A percentile compares a stretch with the other conserved stretches of the same genome.
Conservation (phyloP, 2,329 filamentous ascomycete genomes). For the Tricladium varicosporioides region DNA sequence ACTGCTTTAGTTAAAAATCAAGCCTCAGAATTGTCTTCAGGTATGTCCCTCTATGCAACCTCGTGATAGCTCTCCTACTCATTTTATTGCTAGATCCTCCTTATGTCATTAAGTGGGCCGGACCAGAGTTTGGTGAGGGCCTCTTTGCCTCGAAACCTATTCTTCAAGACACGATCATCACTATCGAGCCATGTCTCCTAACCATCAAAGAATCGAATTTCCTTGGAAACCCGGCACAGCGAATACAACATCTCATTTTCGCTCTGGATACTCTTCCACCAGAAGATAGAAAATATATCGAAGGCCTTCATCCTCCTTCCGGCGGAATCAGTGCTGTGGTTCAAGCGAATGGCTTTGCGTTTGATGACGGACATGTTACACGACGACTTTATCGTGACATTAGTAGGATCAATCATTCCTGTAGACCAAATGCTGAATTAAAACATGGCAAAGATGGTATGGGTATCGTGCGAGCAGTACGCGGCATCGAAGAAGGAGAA, state of each 20-base stretch:
- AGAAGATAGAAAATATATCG: not conserved
- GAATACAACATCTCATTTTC: not conserved
- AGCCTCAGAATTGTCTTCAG: too few relatives aligned
- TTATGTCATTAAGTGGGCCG: not conserved
- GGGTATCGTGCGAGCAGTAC: not conserved
- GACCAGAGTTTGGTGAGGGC: not conserved
- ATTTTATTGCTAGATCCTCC: not conserved
- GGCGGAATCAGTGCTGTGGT: not conserved
- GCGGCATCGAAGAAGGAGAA: not conserved
- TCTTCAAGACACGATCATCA: not conserved
- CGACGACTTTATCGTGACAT: slow-evolving; percentile 2
- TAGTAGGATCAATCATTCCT: slow-evolving; percentile 1
- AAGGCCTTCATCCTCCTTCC: not conserved
- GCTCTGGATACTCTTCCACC: not conserved
- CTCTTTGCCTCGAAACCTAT: not conserved
- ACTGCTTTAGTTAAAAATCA: not conserved
- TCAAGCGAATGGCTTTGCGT: not conserved
- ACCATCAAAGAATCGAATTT: not conserved
- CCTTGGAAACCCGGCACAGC: not conserved
- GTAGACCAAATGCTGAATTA: not conserved
- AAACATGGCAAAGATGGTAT: not conserved
- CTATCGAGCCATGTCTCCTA: not conserved
- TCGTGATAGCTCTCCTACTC: not conserved
- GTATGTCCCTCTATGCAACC: not conserved
- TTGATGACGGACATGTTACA: not conserved